These are phyloP conservation scores for Raddia distichophylla DNA, from an alignment of 176 grass and related monocot genomes.

Conservation along the genomic window DNA sequence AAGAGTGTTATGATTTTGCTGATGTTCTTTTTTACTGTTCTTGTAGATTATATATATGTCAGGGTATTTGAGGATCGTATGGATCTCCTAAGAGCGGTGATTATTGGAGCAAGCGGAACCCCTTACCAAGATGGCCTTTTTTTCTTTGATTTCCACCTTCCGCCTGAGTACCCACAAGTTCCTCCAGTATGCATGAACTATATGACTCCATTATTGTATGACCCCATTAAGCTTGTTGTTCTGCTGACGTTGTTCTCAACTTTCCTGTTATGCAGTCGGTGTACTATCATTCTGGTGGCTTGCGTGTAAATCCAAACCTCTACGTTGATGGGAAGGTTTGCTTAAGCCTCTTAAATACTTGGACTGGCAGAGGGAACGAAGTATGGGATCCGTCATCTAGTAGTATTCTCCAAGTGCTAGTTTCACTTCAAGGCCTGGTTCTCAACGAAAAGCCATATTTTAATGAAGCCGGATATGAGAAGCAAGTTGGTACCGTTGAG, in stretches of 20 bases:
- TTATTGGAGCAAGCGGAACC: slow-evolving; percentile 92
- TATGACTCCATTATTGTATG: slow-evolving; percentile 26
- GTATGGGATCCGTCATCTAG: slow-evolving; percentile 93
- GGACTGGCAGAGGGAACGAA: slow-evolving; percentile 92
- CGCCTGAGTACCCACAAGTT: slow-evolving; percentile 86
- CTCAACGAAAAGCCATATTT: slow-evolving; percentile 96
- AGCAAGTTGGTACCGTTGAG: slow-evolving; percentile 90
- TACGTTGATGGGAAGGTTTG: slow-evolving; percentile 97
- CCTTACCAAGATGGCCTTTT: slow-evolving; percentile 98
- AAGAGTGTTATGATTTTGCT: slow-evolving; percentile 34
- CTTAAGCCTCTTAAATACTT: slow-evolving; percentile 91
- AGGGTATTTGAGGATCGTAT: slow-evolving; percentile 96
- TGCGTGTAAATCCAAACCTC: slow-evolving; percentile 94
- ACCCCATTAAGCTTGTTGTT: background rate
- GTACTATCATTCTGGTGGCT: slow-evolving; percentile 94
- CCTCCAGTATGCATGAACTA: slow-evolving; percentile 68
- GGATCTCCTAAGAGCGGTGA: slow-evolving; percentile 93
- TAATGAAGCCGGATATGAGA: slow-evolving; percentile 97
- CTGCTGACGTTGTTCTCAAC: slow-evolving; percentile 13
- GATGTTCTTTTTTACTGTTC: slow-evolving; percentile 46
- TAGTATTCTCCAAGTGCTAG: slow-evolving; percentile 90
- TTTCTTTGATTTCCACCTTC: slow-evolving; percentile 98
- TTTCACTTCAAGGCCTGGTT: slow-evolving; percentile 96
- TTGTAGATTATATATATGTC: slow-evolving; percentile 91
- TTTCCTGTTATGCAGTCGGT: slow-evolving; percentile 60